Percentiles rank a stretch among this genome's conserved stretches.
Evolutionary conservation across 139 green algal genomes (phyloP).

Genomic region (Mychonastes homosphaera): DNA sequence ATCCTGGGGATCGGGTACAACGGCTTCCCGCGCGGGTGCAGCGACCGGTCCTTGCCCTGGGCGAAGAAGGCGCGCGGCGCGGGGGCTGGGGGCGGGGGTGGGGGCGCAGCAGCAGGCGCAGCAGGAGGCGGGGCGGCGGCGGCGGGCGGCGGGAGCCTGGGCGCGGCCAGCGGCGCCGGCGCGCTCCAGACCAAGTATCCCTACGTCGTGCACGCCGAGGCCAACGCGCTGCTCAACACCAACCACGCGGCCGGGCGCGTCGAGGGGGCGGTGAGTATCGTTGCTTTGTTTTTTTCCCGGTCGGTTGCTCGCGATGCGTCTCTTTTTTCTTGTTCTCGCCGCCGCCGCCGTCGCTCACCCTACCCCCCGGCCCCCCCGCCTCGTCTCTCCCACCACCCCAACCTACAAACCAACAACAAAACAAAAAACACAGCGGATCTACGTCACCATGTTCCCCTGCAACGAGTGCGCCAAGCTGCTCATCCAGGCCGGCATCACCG

Average conservation of each 20-base stretch:
- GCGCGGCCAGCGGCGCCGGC: conserved; percentile 22
- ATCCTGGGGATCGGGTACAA: conserved; percentile 99
- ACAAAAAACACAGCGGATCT: conserved; percentile 75
- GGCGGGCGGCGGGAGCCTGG: not conserved
- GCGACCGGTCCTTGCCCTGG: conserved; percentile 79
- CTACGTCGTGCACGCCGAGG: conserved; percentile 82
- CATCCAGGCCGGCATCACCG: conserved; percentile 87
- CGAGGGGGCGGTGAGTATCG: conserved; percentile 41
- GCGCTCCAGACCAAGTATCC: conserved; percentile 84
- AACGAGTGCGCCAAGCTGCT: conserved; percentile 99
- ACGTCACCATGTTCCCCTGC: conserved; percentile 98
- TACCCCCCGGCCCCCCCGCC: no score
- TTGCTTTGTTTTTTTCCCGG: no score
- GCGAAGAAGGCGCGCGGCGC: conserved; percentile 46
- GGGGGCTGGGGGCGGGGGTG: conserved; percentile 6
- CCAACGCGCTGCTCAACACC: conserved; percentile 97
- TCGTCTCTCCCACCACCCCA: no score
- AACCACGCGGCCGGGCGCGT: conserved; percentile 61
- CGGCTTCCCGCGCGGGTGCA: conserved; percentile 91
- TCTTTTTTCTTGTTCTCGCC: no score
- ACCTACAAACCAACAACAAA: not conserved
- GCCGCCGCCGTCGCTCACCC: no score
- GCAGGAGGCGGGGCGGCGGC: no score
- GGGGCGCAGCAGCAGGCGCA: no score
- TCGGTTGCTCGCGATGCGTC: no score